A percentile compares a stretch with the other conserved stretches of the same genome.
These are phyloP conservation scores for Tubosaeta brunneosetosa DNA, from an alignment of 768 basidiomycete species.

Conservation along the genomic window DNA sequence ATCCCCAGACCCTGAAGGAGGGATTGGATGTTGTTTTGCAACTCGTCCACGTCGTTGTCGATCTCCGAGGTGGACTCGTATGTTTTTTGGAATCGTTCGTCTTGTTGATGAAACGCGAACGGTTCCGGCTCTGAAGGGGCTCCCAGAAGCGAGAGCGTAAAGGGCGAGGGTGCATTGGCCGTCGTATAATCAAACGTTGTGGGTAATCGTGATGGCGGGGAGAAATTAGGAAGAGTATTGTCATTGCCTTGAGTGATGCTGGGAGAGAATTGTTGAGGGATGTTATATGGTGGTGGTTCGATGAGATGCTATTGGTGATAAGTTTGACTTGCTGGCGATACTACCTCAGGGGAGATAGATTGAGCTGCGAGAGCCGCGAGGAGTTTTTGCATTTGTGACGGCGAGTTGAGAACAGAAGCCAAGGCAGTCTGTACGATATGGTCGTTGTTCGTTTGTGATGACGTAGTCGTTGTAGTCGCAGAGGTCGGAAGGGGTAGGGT, in stretches of 20 bases:
- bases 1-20: slow-evolving; percentile 69
- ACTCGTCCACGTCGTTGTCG: slow-evolving; percentile 64
- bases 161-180: slow-evolving; percentile 20
- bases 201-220: slow-evolving; percentile 13
- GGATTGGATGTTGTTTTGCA: slow-evolving; percentile 64
- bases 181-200: slow-evolving; percentile 20
- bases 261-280: slow-evolving; percentile 6
- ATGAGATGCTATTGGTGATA: slow-evolving; percentile 24
- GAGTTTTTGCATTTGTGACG: slow-evolving; percentile 55
- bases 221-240: slow-evolving; percentile 4
- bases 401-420: slow-evolving; percentile 46
- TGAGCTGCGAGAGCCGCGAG: slow-evolving; percentile 39
- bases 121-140: slow-evolving; percentile 29
- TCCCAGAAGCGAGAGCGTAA: slow-evolving; percentile 22
- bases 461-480: slow-evolving; percentile 7
- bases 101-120: slow-evolving; percentile 33
- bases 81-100: slow-evolving; percentile 45
- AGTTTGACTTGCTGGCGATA: slow-evolving; percentile 15
- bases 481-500: slow-evolving; percentile 3
- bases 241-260: neutral
- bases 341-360: slow-evolving; percentile 20
- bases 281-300: slow-evolving; percentile 28
- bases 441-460: slow-evolving; percentile 34
- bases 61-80: slow-evolving; percentile 64
- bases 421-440: slow-evolving; percentile 47